These are phyloP conservation scores for Carex cristatella DNA, from an alignment of 176 grass and related monocot species.

Conservation along the genomic window DNA sequence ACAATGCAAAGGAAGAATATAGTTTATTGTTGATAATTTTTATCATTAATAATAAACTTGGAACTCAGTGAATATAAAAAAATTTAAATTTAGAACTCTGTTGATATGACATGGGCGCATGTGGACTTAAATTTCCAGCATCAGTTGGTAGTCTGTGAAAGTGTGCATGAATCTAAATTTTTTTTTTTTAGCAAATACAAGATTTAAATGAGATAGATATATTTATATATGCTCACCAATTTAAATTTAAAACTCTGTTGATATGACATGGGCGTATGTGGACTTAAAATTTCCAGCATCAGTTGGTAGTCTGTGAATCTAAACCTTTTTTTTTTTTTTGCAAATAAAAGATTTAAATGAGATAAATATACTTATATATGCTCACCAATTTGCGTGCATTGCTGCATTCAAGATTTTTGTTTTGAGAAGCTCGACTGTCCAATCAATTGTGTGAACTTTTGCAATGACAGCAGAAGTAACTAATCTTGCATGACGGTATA, in stretches of 20 bases:
- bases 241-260: too few relatives aligned
- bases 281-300: not conserved
- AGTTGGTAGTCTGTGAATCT: not conserved
- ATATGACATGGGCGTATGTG: too few relatives aligned
- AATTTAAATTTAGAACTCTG: too few relatives aligned
- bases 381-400: conserved; percentile 50
- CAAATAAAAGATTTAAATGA: conserved; percentile 26
- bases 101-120: too few relatives aligned
- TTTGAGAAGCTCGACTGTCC: conserved; percentile 60
- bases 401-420: conserved; percentile 40
- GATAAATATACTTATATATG: conserved; percentile 6
- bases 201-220: conserved; percentile 19
- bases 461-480: conserved; percentile 61
- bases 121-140: not conserved
- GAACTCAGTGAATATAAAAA: conserved; percentile 1
- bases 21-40: not conserved
- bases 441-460: conserved; percentile 68
- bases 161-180: not conserved
- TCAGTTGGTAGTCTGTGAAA: not conserved
- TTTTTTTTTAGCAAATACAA: conserved; percentile 19
- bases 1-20: conserved; percentile 14
- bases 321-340: not conserved
- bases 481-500: conserved; percentile 42
- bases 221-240: too few relatives aligned
- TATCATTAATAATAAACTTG: not conserved